Base-by-base conservation (phyloP, 345 rosid genomes). In the Sapria himalayana region DNA sequence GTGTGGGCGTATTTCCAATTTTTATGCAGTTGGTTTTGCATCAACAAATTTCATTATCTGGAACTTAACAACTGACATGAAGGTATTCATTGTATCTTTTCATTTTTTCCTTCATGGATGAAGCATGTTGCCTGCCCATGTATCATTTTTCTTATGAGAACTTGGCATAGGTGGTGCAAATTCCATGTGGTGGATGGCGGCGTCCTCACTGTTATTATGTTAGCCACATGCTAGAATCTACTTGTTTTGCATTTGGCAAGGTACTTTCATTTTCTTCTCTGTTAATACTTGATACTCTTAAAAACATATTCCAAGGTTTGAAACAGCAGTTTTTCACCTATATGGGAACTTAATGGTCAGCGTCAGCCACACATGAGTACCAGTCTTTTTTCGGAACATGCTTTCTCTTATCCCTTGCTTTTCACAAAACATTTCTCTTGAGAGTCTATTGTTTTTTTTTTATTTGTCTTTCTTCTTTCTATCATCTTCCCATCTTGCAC, bases 121-220 rank as follows among this genome's bases (percentile, higher is more conserved):
- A 15, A 5, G 14, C 11, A 29, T 15, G 32, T n/a, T n/a, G 18
- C 15, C 14, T 1, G 29, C 37, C 9, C 3, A 15, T 25, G 18
- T 23, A 10, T 15, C 19, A 25, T 12, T 29, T 13, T 19, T 8
- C 10, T 12, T 49, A 15, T 7, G 7, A 12, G 4, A 43, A 23
- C 27, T 49, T 73, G 58, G 46, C 37, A 39, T 62, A 86, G 97
- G 80, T 89, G 60, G 43, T 78, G 58, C 85, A 82, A 70, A 70
- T 89, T 62, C 57, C 98, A 39, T 89, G 98, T 46, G 98, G 98
- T 51, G 98, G 94, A 47, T 89, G 98, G 98, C 78, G 98, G 17
- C 98, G 91, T 25, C 98, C 98, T 29, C 92, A 79, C 58, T 82
- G 85, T 53, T 82, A 57, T 56, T 65, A 74, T 61, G 63, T 78